A percentile compares a stretch with the other conserved stretches of the same genome.
These are phyloP conservation scores for Phytophthora colocasiae DNA, from an alignment of 352 stramenopile genomes.

Conservation along the genomic window DNA sequence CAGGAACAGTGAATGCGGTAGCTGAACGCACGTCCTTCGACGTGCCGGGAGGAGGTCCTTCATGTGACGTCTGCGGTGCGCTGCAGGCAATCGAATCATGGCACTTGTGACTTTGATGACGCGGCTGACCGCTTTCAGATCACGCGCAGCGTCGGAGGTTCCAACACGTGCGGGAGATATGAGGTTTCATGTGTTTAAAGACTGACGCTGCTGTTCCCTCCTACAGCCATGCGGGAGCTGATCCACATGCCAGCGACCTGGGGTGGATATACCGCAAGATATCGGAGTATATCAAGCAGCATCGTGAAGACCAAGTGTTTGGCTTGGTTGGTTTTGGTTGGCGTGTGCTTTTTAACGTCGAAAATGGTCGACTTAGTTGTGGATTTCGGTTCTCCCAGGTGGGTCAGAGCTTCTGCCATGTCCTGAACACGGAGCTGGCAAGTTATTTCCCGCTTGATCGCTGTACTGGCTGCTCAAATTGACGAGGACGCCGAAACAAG, in stretches of 20 bases:
- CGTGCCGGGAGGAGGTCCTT: slow-evolving; percentile 88
- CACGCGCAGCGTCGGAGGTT: slow-evolving; percentile 71
- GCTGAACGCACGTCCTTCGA: slow-evolving; percentile 55
- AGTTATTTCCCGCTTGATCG: slow-evolving; percentile 95
- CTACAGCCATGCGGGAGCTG: slow-evolving; percentile 81
- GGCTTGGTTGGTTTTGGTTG: slow-evolving; percentile 60
- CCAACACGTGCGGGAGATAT: slow-evolving; percentile 69
- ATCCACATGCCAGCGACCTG: slow-evolving; percentile 85
- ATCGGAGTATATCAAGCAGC: slow-evolving; percentile 77
- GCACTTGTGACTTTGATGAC: slow-evolving; percentile 87
- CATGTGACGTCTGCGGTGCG: slow-evolving; percentile 84
- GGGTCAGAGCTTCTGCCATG: slow-evolving; percentile 90
- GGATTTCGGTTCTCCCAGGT: slow-evolving; percentile 48
- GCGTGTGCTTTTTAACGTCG: background rate
- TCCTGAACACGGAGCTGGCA: slow-evolving; percentile 91
- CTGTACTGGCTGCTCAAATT: slow-evolving; percentile 91
- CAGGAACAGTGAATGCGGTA: background rate
- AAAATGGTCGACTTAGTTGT: slow-evolving; percentile 17
- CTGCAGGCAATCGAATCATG: slow-evolving; percentile 94
- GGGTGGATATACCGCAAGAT: slow-evolving; percentile 93
- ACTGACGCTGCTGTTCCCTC: slow-evolving; percentile 10
- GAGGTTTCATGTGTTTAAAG: background rate
- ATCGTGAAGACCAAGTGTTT: slow-evolving; percentile 81
- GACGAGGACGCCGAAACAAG: slow-evolving; percentile 79
- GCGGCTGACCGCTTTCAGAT: slow-evolving; percentile 84